Base-by-base conservation (phyloP, 23 red algal genomes). In the Gracilaria vermiculophylla region DNA sequence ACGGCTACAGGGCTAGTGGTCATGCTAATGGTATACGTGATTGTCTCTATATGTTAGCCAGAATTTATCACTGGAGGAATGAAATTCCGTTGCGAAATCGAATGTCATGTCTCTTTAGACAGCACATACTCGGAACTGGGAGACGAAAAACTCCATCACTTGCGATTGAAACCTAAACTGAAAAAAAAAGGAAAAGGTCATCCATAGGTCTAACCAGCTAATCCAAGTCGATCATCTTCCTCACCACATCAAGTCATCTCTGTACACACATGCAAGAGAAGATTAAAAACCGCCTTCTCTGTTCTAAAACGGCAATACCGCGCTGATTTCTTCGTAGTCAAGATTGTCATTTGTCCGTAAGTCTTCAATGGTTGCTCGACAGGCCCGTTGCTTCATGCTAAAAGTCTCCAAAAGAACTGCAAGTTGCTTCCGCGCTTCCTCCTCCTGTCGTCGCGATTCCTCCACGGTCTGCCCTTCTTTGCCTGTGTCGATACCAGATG, bases 1-100 rank as follows among this genome's bases (percentile, higher is more conserved):
- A 47, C 19, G 75, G 15, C 8, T 80, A 57, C 40, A 25, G 60
- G 6, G 11, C 11, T 21, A 0, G 23, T 62, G 70, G 69, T 21
- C 66, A 89, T 77, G 24, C 34, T 14, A 58, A 60, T 35, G 87
- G 75, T 45, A 40, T 71, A 53, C 43, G 64, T 28, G 64, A 72
- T 40, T 80, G 87, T 42, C 53, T 51, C 9, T 91, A 91, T 29
- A 40, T 81, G 45, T 45, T 91, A 13, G 87, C 87, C 15, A 67
- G 87, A 67, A 36, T 80, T 3, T n/a, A 80, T 69, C 55, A 91
- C 74, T 88, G 84, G 70, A 21, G 70, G 40, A 34, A 69, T 25
- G 70, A 88, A 9, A 27, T 73, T 47, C 7, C 67, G 2, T 24
- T 48, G 67, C 36, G 67, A 10, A 73, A 73, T 73, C 67, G 40